Evolutionary conservation across 2,329 filamentous ascomycete species (phyloP).

Genomic region (Colletotrichum sp.): DNA sequence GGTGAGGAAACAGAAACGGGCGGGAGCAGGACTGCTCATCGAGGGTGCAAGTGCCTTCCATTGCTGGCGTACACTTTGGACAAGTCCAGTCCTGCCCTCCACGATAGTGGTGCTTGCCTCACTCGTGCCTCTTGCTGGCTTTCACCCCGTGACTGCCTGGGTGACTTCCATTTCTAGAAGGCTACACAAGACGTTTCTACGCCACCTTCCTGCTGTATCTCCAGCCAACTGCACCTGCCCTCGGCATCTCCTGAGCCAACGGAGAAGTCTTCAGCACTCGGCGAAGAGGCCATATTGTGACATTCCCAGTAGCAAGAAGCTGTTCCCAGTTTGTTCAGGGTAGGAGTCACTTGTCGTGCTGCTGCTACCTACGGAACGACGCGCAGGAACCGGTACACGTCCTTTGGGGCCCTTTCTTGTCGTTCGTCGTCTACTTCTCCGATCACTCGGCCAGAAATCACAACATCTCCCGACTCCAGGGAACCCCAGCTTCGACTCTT

Average conservation of each 20-base stretch:
- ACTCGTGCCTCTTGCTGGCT: not conserved
- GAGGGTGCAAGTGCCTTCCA: conserved; percentile 8
- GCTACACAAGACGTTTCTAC: not conserved
- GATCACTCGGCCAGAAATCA: not conserved
- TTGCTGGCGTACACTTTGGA: not conserved
- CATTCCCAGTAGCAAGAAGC: not conserved
- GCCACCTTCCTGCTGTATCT: not conserved
- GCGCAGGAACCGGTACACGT: not conserved
- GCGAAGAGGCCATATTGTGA: not conserved
- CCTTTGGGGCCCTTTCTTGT: not conserved
- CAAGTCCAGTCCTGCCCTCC: not conserved
- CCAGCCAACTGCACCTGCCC: not conserved
- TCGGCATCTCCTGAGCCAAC: not conserved
- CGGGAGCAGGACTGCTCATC: not conserved
- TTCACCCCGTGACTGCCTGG: not conserved
- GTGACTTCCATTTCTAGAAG: not conserved
- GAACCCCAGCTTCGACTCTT: not conserved
- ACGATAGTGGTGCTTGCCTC: not conserved
- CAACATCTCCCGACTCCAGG: not conserved
- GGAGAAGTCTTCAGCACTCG: not conserved
- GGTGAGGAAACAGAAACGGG: not conserved
- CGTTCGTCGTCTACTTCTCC: not conserved
- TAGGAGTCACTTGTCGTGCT: not conserved
- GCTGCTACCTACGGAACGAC: not conserved
- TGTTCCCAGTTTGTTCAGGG: not conserved